A percentile compares a stretch with the other conserved stretches of the same genome.
phyloP scores from a whole-genome alignment of 83 land plant species.

The Diphasiastrum complanatum region DNA sequence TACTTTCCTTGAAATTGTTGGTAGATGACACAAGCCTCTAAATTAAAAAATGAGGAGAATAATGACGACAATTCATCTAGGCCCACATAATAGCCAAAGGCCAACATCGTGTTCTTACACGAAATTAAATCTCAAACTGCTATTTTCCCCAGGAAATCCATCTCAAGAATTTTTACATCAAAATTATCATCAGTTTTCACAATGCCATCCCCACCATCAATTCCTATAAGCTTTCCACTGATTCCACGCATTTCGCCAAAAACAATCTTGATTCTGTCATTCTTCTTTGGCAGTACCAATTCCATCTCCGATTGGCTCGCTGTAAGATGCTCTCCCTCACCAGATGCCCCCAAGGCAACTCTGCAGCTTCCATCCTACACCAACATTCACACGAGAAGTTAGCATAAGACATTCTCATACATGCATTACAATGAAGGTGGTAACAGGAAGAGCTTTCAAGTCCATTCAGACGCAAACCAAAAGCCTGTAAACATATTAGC shows the following conservation, averaged over 20 bases:
- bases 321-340: constrained; percentile 55
- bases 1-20: too few species aligned
- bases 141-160: constrained; percentile 62
- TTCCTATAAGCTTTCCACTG: constrained; percentile 84
- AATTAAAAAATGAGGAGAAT: too few species aligned
- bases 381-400: constrained; percentile 1
- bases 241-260: constrained; percentile 65
- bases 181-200: constrained; percentile 70
- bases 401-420: not conserved
- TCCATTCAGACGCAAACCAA: not conserved
- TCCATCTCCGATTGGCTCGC: constrained; percentile 60
- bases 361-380: constrained; percentile 74
- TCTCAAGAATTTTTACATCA: constrained; percentile 80
- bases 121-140: too few species aligned
- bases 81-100: too few species aligned
- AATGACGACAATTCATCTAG: too few species aligned
- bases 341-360: constrained; percentile 54
- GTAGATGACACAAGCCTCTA: too few species aligned
- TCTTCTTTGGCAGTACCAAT: constrained; percentile 64
- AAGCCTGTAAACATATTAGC: too few species aligned
- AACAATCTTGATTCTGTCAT: constrained; percentile 78
- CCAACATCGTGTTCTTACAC: too few species aligned
- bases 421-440: not conserved
- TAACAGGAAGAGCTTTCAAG: too few species aligned
- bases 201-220: constrained; percentile 87